Evolutionary conservation across 148 eudicot species (phyloP).

Genomic region (Salicornia ramosissima): DNA sequence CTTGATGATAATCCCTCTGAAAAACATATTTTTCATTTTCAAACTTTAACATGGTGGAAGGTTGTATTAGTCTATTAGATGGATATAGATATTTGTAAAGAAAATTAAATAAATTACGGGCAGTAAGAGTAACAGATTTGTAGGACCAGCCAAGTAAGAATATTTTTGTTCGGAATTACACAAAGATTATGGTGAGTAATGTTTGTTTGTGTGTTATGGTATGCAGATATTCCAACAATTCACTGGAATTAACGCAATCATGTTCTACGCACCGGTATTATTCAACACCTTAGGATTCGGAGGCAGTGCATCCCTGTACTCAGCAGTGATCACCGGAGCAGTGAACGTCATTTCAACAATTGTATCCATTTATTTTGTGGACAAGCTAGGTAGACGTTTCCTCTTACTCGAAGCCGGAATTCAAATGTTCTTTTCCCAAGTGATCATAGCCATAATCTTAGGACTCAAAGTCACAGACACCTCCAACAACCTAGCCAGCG

Average conservation of each 20-base stretch:
- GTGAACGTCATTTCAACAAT: slow-evolving; percentile 79
- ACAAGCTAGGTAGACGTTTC: slow-evolving; percentile 68
- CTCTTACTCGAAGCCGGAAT: slow-evolving; percentile 81
- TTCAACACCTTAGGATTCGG: slow-evolving; percentile 79
- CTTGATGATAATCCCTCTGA: no score
- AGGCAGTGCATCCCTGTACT: slow-evolving; percentile 70
- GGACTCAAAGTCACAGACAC: slow-evolving; percentile 64
- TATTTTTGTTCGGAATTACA: no score
- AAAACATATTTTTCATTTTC: no score
- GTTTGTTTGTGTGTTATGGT: no score
- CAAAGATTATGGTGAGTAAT: no score
- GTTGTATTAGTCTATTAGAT: no score
- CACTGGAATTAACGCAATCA: slow-evolving; percentile 93
- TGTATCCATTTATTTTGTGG: slow-evolving; percentile 81
- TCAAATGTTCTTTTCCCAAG: slow-evolving; percentile 84
- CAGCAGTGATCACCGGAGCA: slow-evolving; percentile 77
- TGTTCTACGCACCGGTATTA: slow-evolving; percentile 95
- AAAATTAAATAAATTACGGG: no score
- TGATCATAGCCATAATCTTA: slow-evolving; percentile 54
- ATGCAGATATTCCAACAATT: slow-evolving; percentile 86
- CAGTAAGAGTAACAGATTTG: no score
- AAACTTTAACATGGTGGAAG: no score
- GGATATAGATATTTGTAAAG: no score
- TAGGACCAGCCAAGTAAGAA: no score
- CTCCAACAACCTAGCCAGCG: slow-evolving; percentile 35